Percentiles rank a stretch among this genome's conserved stretches.
phyloP scores from a whole-genome alignment of 1,139 yeast genomes.

The Nakaseomyces kungkrabaensis region DNA sequence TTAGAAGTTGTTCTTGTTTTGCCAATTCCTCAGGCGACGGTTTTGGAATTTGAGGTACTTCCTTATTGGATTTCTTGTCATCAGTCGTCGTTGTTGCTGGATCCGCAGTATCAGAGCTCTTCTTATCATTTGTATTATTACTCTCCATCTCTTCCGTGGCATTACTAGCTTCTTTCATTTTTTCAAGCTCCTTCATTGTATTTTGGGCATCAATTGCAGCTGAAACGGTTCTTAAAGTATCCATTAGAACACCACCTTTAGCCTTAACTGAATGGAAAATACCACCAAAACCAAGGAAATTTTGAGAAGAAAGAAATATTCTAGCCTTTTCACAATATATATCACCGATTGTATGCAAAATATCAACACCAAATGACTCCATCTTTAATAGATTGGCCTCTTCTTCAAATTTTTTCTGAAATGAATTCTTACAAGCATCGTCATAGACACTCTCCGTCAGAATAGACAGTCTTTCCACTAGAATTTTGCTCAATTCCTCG shows the following conservation, averaged over 20 bases:
- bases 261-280: constrained; percentile 76
- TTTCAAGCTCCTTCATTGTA: constrained; percentile 73
- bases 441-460: constrained; percentile 79
- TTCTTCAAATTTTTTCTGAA: constrained; percentile 57
- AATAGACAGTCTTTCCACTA: constrained; percentile 57
- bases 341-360: constrained; percentile 76
- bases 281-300: constrained; percentile 73
- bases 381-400: constrained; percentile 85
- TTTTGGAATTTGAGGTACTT: constrained; percentile 16
- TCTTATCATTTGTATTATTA: constrained; percentile 40
- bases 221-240: constrained; percentile 73
- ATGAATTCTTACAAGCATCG: constrained; percentile 56
- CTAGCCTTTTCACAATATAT: constrained; percentile 62
- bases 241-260: constrained; percentile 74
- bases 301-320: constrained; percentile 54
- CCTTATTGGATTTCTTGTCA: neutral
- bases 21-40: constrained; percentile 78
- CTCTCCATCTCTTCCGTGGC: constrained; percentile 28
- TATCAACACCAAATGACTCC: constrained; percentile 91
- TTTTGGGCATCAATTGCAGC: constrained; percentile 86
- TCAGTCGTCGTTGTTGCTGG: constrained; percentile 3
- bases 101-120: constrained; percentile 3
- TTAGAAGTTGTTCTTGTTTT: constrained; percentile 72
- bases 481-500: constrained; percentile 50
- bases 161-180: constrained; percentile 52